Base-by-base conservation (phyloP, 139 green algal genomes). In the Chlorella sp. region DNA sequence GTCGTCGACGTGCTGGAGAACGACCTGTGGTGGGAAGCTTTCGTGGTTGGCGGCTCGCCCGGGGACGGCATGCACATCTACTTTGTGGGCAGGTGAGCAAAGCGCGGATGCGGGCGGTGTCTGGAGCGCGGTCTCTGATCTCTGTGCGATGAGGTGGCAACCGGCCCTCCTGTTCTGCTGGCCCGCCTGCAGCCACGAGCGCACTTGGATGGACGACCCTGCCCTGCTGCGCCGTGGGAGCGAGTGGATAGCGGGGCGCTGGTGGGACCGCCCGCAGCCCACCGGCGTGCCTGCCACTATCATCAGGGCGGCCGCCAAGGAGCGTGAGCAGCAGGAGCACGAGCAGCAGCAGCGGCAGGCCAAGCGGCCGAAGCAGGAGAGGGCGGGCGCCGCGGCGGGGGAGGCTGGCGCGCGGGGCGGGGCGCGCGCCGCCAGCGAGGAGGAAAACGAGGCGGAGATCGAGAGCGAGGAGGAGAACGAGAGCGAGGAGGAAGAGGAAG, bases 21-120 rank as follows among this genome's bases (percentile, higher is more conserved):
- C 5, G 80, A 76, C 58, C 33, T 76, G 35, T 85, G 80, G 80
- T 85, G 80, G 80, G 36, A 77, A 31, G 75, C 61, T 29, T 17
- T 79, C 7, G 74, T 76, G 21, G n/a, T 64, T 5, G 33, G 50
- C 36, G 38, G 40, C 23, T 50, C 45, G 2, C 38, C 68, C 1
- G 23, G 31, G 25, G 59, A 43, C 31, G 76, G 67, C 11, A 35
- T 81, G 66, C n/a, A 56, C 1, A 66, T 86, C 9, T 77, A 68
- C 36, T 38, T 86, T 27, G 43, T 53, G 43, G 80, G 80, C 31
- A 17, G 14, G 46, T 55, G 46, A 55, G 14, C 14, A 14, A 55
- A n/a, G n/a, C n/a, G n/a, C n/a, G n/a, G n/a, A n/a, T n/a, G n/a
- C n/a, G n/a, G n/a, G n/a, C n/a, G n/a, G n/a, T n/a, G n/a, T n/a